These are phyloP conservation scores for Toxicodendron radicans DNA, from an alignment of 345 rosid genomes.

Conservation along the genomic window DNA sequence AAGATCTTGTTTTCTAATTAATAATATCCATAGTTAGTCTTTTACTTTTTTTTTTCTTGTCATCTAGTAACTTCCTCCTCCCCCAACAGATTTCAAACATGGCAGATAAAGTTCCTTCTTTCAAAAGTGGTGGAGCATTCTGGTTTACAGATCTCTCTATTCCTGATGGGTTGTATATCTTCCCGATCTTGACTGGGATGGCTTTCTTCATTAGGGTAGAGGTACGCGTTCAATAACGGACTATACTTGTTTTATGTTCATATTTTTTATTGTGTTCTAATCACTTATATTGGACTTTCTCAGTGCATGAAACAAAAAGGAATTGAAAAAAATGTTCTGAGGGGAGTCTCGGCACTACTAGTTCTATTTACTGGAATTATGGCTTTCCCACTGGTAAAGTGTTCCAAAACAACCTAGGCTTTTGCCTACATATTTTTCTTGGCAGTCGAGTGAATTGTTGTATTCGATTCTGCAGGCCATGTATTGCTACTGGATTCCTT, in stretches of 20 bases:
- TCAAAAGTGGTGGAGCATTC: constrained; percentile 74
- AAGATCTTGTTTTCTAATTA: constrained; percentile 31
- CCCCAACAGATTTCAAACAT: constrained; percentile 60
- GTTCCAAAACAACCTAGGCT: not conserved
- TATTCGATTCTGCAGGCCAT: too few species aligned
- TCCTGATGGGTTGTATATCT: constrained; percentile 65
- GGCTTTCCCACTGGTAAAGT: constrained; percentile 68
- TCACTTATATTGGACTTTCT: constrained; percentile 13
- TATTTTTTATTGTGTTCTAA: not conserved
- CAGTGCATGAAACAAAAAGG: constrained; percentile 88
- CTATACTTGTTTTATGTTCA: not conserved
- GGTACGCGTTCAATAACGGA: constrained; percentile 36
- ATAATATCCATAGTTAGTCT: not conserved
- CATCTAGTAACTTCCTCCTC: not conserved
- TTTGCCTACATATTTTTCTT: too few species aligned
- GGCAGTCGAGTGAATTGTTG: too few species aligned
- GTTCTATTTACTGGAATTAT: constrained; percentile 77
- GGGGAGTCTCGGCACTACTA: constrained; percentile 59
- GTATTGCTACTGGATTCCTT: too few species aligned
- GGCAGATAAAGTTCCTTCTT: constrained; percentile 90
- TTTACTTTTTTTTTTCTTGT: not conserved
- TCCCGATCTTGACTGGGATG: constrained; percentile 68
- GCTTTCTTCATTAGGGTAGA: constrained; percentile 76
- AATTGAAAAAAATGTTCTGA: constrained; percentile 66
- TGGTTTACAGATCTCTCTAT: constrained; percentile 81